Base-by-base conservation (phyloP, 2,329 filamentous ascomycete genomes). In the Seiridium cupressi region DNA sequence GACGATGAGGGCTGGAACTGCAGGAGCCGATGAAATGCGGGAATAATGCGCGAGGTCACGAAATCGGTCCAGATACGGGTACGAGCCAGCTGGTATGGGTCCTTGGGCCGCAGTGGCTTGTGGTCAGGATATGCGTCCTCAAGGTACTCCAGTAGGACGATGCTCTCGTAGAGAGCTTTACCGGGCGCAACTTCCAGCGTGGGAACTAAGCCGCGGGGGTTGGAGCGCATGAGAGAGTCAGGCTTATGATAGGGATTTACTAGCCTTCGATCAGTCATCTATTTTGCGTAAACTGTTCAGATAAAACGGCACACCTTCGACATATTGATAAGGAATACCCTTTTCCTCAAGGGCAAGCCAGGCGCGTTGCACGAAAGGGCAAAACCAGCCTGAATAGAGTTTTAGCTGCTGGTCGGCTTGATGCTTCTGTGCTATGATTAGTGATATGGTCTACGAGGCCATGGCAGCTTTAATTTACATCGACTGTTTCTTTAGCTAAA, bases 321-420 rank as follows among this genome's bases (percentile, higher is more conserved):
- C 79, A 68, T 83, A 84, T 73, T 86, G 79, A 68, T 87, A 87
- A 7, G 81, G 83, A 55, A 86, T 85, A 11, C 77, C 69, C 66
- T 87, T 87, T 65, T 86, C 84, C 69, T 86, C 81, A 7, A 87
- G 77, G 2, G 79, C 76, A 55, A 84, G 77, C 84, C 84, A 87
- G 44, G 78, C 77, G 26, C 84, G 76, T 70, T 86, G 83, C 4
- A 85, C 74, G 55, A 76, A 77, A 44, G 74, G 74, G 58, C 62
- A 68, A 57, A 68, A 65, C 61, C 63, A 62, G 46, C 65, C 63
- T 7, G 62, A 49, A 42, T 59, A 67, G 7, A 68, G 62, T 44
- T 65, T 65, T 32, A 67, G 55, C 13, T 64, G 61, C 57, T 67
- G 65, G 40, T 67, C 64, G 26, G 59, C 60, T 47, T 59, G 62